Percentiles rank a stretch among this genome's conserved stretches.
phyloP scores from a whole-genome alignment of 345 rosid genomes.

The Cochlearia excelsa region DNA sequence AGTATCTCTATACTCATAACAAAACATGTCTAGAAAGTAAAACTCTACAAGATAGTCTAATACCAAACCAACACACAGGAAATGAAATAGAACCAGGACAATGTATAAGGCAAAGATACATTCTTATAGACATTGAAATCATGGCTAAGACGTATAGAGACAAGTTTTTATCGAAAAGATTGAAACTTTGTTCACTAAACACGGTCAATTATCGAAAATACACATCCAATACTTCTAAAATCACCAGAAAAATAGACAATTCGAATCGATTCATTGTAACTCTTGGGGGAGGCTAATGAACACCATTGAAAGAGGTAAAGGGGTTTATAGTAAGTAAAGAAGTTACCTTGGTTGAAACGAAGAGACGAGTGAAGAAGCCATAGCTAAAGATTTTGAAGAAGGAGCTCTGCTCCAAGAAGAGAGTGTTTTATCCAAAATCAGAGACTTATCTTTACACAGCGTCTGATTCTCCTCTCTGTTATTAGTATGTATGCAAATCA shows the following conservation, averaged over 20 bases:
- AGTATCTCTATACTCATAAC: slow-evolving; percentile 6
- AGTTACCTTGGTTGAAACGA: slow-evolving; percentile 63
- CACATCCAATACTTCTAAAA: background rate
- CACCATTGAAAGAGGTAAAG: background rate
- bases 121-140: background rate
- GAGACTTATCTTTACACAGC: slow-evolving; percentile 17
- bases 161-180: too few relatives aligned
- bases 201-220: too few relatives aligned
- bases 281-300: background rate
- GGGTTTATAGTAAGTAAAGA: background rate
- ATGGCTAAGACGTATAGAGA: background rate
- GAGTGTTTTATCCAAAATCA: slow-evolving; percentile 25
- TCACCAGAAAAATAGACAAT: background rate
- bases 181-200: too few relatives aligned
- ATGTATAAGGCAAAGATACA: background rate
- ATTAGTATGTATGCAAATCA: background rate
- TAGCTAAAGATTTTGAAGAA: slow-evolving; percentile 26
- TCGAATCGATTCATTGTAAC: background rate
- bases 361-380: slow-evolving; percentile 66
- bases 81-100: background rate
- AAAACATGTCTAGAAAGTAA: background rate
- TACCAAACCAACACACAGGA: background rate
- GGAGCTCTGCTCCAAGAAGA: slow-evolving; percentile 38
- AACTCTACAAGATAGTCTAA: background rate
- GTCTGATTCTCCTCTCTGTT: background rate